phyloP scores from a whole-genome alignment of 345 rosid genomes.

The Eucalyptus viminalis region DNA sequence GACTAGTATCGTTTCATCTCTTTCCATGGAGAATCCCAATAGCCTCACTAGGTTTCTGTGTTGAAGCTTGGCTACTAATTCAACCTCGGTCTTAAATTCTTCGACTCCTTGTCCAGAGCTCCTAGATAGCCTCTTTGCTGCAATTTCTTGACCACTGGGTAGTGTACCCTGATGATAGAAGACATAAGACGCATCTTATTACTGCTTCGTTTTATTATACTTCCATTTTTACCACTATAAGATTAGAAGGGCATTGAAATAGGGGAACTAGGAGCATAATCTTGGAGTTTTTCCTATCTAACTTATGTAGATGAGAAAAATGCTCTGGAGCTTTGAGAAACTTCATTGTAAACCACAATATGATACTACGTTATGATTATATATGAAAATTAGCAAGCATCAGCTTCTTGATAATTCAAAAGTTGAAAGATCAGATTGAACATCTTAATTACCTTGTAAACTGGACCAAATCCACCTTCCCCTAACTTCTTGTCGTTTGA shows the following conservation, averaged over 20 bases:
- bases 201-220: neutral
- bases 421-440: neutral
- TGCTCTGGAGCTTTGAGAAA: neutral
- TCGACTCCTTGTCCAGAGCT: constrained; percentile 32
- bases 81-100: constrained; percentile 44
- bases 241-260: constrained; percentile 4
- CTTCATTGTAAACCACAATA: neutral
- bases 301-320: neutral
- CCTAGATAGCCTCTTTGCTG: constrained; percentile 33
- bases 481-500: constrained; percentile 17
- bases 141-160: constrained; percentile 10
- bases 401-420: neutral
- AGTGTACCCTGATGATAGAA: constrained; percentile 6
- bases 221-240: neutral
- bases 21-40: constrained; percentile 34
- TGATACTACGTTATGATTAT: neutral
- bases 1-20: constrained; percentile 34
- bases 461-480: neutral
- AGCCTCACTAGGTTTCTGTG: constrained; percentile 42
- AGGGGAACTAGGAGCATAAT: neutral
- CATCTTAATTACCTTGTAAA: neutral
- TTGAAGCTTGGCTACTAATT: constrained; percentile 33
- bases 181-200: neutral
- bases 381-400: neutral
- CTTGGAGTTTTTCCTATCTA: constrained; percentile 7